These are phyloP conservation scores for Saprolegnia parasitica DNA, from an alignment of 352 stramenopile species.

Conservation along the genomic window DNA sequence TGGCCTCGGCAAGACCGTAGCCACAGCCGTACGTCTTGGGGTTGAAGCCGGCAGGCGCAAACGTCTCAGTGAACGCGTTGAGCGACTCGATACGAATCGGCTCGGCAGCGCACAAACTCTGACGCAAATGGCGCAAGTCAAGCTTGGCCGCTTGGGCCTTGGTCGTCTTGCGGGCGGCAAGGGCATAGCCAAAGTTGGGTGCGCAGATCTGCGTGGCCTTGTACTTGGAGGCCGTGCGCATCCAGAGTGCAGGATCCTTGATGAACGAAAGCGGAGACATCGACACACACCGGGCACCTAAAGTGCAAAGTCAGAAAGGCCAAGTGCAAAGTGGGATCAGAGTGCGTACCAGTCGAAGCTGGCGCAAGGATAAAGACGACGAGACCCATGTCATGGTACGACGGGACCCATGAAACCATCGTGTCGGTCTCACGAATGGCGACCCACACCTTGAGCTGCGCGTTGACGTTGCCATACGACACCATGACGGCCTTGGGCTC, in stretches of 20 bases:
- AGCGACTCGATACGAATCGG: slow-evolving; percentile 74
- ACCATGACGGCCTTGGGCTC: slow-evolving; percentile 82
- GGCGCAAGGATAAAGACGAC: slow-evolving; percentile 77
- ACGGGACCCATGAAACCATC: slow-evolving; percentile 73
- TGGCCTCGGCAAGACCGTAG: slow-evolving; percentile 79
- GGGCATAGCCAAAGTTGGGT: slow-evolving; percentile 75
- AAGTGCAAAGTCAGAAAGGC: neutral
- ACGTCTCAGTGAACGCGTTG: slow-evolving; percentile 66
- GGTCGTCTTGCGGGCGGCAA: slow-evolving; percentile 67
- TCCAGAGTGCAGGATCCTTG: slow-evolving; percentile 78
- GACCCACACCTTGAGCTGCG: slow-evolving; percentile 72
- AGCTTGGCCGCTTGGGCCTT: slow-evolving; percentile 53
- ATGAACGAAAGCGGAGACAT: slow-evolving; percentile 86
- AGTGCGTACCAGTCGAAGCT: slow-evolving; percentile 28
- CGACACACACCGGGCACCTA: slow-evolving; percentile 54
- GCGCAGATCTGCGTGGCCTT: slow-evolving; percentile 71
- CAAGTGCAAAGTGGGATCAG: neutral
- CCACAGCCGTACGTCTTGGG: slow-evolving; percentile 72
- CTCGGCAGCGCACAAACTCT: slow-evolving; percentile 74
- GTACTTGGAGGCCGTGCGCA: slow-evolving; percentile 68
- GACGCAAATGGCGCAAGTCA: slow-evolving; percentile 67
- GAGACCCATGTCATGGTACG: slow-evolving; percentile 81
- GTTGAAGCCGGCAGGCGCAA: slow-evolving; percentile 52
- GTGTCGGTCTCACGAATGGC: slow-evolving; percentile 55
- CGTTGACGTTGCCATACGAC: slow-evolving; percentile 65